Conservation (phyloP, 495 filamentous ascomycete species). For the Aspergillus baeticus region DNA sequence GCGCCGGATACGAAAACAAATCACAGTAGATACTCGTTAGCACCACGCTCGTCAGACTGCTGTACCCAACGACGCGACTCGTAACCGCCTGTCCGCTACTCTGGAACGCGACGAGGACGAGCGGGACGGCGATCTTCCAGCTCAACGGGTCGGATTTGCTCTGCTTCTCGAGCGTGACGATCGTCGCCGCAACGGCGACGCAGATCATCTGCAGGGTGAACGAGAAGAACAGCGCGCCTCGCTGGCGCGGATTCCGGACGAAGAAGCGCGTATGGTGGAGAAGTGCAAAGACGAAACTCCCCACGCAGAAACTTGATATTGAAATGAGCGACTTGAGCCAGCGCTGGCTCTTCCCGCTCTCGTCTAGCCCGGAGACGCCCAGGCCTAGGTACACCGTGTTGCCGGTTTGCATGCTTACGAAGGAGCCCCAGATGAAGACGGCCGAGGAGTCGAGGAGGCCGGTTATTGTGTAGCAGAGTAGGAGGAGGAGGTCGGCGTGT, state of each 20-base stretch:
- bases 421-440: constrained; percentile 71
- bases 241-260: constrained; percentile 37
- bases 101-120: constrained; percentile 69
- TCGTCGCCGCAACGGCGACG: constrained; percentile 54
- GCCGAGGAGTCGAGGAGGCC: constrained; percentile 71
- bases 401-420: constrained; percentile 80
- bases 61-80: constrained; percentile 59
- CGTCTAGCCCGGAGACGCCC: constrained; percentile 51
- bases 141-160: background rate
- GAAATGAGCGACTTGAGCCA: constrained; percentile 65
- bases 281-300: constrained; percentile 48
- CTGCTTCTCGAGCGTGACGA: constrained; percentile 1
- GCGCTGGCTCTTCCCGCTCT: constrained; percentile 50
- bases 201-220: constrained; percentile 62
- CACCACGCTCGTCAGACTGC: constrained; percentile 72
- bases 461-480: constrained; percentile 70
- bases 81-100: constrained; percentile 68
- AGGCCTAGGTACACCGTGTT: constrained; percentile 76
- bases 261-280: constrained; percentile 31
- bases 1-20: constrained; percentile 57
- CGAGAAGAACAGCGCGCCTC: constrained; percentile 50
- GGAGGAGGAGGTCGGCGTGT: constrained; percentile 60
- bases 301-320: constrained; percentile 55
- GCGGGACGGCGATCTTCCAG: constrained; percentile 50
- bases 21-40: constrained; percentile 71